Evolutionary conservation across 805 yeast genomes (phyloP), one percentile per base, ranked within the genome.

Genomic region (Kodamaea lidongshanica): DNA sequence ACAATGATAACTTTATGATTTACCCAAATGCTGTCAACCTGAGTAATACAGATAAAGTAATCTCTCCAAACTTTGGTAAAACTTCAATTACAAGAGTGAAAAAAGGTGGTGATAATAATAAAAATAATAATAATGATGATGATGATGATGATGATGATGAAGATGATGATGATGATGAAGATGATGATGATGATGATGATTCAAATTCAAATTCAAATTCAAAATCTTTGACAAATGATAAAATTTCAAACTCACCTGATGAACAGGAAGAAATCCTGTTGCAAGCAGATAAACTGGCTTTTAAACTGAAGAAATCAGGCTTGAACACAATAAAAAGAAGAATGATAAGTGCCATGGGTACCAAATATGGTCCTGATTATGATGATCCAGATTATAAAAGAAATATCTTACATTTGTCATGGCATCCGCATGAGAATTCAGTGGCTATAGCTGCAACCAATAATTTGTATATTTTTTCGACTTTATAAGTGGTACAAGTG

Each of bases 361-460:
- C 61, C 23, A 55, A 55, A 25, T 57, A 75, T 39, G 70, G 81
- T 52, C 69, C 74, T 31, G 89, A 80, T 51, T 70, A 77, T 48
- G 87, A 79, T 50, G 72, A 77, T 42, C 83, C 88, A 43, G 97
- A 94, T 61, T 92, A 88, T 67, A 86, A 88, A 60, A 89, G 88
- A 70, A 80, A 85, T 58, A 88, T 92, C 38, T 69, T 89, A 58
- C 97, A 92, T 61, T 70, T 87, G 58, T 86, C 96, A 56, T 92
- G 99, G 98, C 98, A 92, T 67, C 98, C 99, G 41, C 70, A 68
- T 45, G 98, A 94, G 62, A 86, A 92, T 62, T 79, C 92, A 30
- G 95, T 92, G 44, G 98, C 98, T 24, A 84, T 92, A 51, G 97
- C 97, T 28, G 97, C 98, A 12, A 92, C 99, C 13, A 94, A 92